Evolutionary conservation across 148 eudicot species (phyloP).

Genomic region (Linanthus parryae): DNA sequence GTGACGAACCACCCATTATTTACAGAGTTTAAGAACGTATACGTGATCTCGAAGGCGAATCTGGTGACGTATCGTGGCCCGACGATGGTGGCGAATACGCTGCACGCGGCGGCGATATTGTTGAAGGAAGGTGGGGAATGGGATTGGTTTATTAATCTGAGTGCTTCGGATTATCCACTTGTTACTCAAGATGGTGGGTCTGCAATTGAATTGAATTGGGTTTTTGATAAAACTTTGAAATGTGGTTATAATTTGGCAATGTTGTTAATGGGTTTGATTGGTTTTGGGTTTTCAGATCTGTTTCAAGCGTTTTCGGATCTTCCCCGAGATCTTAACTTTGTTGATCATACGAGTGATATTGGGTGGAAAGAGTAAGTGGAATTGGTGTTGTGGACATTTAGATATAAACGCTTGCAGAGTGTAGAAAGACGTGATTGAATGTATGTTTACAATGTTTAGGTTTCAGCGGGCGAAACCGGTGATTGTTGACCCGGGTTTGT

Average conservation of each 20-base stretch:
- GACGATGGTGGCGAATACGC: constrained; percentile 11
- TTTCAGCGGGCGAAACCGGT: constrained; percentile 35
- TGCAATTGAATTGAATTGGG: neutral
- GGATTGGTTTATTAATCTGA: constrained; percentile 63
- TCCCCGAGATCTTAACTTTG: constrained; percentile 40
- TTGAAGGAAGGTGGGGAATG: constrained; percentile 1
- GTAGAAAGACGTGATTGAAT: neutral
- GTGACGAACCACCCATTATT: neutral
- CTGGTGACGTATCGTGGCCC: constrained; percentile 6
- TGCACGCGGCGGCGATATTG: constrained; percentile 10
- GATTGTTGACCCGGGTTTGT: constrained; percentile 40
- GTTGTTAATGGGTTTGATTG: neutral
- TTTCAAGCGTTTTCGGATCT: constrained; percentile 31
- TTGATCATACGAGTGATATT: constrained; percentile 48
- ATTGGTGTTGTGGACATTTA: neutral
- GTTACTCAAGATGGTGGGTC: constrained; percentile 82
- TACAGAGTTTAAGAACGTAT: neutral
- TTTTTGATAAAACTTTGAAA: neutral
- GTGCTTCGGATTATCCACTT: constrained; percentile 95
- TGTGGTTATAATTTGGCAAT: neutral
- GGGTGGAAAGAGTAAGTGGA: constrained; percentile 53
- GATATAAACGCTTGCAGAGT: neutral
- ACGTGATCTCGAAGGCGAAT: constrained; percentile 6
- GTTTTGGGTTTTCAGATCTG: constrained; percentile 25
- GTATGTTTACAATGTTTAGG: constrained; percentile 9